Percentiles rank a stretch among this genome's conserved stretches.
phyloP scores from a whole-genome alignment of 73 alveolate species.

The Uronychia binucleata region DNA sequence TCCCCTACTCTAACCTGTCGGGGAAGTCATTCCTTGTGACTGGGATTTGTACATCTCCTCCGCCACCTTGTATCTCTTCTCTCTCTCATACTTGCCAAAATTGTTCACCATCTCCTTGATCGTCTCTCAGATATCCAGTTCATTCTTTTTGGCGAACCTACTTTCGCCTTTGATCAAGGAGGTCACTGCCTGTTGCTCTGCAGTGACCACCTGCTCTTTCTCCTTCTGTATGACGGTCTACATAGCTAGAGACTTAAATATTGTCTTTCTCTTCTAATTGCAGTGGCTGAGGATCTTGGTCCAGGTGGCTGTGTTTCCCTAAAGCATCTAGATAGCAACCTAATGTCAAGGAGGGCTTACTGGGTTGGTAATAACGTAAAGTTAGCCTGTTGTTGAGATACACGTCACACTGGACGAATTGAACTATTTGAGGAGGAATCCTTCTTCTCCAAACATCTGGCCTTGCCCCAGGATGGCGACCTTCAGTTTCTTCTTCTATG shows the following conservation, averaged over 20 bases:
- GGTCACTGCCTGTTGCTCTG: not conserved
- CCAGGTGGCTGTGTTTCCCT: not conserved
- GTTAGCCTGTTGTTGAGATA: not conserved
- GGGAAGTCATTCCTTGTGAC: not conserved
- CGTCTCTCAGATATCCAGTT: not conserved
- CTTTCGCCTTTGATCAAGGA: not conserved
- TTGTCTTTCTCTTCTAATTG: not conserved
- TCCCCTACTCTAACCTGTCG: not conserved
- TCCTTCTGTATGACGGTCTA: not conserved
- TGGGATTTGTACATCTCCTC: not conserved
- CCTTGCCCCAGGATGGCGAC: constrained; percentile 37
- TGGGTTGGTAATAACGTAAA: not conserved
- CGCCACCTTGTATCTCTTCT: not conserved
- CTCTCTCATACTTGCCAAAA: not conserved
- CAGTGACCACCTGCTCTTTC: not conserved
- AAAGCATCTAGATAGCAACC: not conserved
- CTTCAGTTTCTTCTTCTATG: constrained; percentile 5
- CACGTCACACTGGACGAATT: not conserved
- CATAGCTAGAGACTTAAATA: not conserved
- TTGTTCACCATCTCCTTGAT: not conserved
- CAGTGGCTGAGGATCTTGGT: not conserved
- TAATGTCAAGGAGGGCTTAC: not conserved
- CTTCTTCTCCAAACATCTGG: constrained; percentile 60
- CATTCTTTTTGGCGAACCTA: not conserved
- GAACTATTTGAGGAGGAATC: not conserved